Evolutionary conservation across 2,329 filamentous ascomycete genomes (phyloP).

Genomic region (Plectosphaerella sp.): DNA sequence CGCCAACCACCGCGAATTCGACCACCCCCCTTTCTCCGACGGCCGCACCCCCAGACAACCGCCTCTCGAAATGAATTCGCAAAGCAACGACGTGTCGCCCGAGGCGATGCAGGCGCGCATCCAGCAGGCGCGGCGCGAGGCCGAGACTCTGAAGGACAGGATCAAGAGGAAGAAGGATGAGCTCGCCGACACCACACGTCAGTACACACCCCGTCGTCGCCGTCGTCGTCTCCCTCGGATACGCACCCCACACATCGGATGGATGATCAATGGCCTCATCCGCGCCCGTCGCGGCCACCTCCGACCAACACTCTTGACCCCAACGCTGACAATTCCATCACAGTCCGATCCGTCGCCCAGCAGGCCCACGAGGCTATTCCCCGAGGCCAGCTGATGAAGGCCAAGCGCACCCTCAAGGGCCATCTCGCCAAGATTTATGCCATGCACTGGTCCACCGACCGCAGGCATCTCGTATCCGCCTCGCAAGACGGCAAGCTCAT

Average conservation of each 20-base stretch:
- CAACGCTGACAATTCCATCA: slow-evolving; percentile 13
- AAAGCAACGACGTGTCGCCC: slow-evolving; percentile 60
- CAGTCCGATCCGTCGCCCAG: slow-evolving; percentile 89
- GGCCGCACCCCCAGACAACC: neutral
- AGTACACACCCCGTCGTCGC: slow-evolving; percentile 36
- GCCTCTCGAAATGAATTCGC: slow-evolving; percentile 44
- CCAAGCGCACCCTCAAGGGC: slow-evolving; percentile 92
- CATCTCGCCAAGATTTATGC: slow-evolving; percentile 99
- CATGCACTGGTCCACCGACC: slow-evolving; percentile 99
- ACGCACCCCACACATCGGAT: too few relatives aligned
- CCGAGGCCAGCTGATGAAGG: slow-evolving; percentile 91
- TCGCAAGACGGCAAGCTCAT: slow-evolving; percentile 99
- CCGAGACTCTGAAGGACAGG: slow-evolving; percentile 93
- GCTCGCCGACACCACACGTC: slow-evolving; percentile 94
- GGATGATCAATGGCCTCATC: neutral
- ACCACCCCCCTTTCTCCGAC: slow-evolving; percentile 2
- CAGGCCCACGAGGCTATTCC: slow-evolving; percentile 90
- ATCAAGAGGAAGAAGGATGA: slow-evolving; percentile 99
- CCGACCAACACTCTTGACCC: neutral
- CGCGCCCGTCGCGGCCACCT: neutral
- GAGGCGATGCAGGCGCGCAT: slow-evolving; percentile 90
- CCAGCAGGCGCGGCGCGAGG: slow-evolving; percentile 89
- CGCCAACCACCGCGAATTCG: slow-evolving; percentile 6
- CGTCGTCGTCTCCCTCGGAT: neutral
- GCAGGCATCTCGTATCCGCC: slow-evolving; percentile 92